These are phyloP conservation scores for Domatiomyces catenatus DNA, from an alignment of 2,329 filamentous ascomycete genomes.

Conservation along the genomic window DNA sequence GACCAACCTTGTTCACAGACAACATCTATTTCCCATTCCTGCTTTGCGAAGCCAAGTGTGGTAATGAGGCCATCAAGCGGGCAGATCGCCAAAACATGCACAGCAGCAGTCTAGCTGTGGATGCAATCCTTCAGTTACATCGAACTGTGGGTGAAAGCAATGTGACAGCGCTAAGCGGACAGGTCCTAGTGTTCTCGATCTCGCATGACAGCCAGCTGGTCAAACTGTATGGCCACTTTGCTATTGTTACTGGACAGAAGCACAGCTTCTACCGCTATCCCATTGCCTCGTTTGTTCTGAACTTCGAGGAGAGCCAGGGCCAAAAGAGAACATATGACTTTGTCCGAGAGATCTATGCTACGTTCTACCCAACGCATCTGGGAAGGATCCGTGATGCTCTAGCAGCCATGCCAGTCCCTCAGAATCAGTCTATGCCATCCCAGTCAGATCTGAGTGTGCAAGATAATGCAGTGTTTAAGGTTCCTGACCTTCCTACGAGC, in stretches of 20 bases:
- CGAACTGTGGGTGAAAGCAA: too few species aligned
- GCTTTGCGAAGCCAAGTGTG: conserved; percentile 34
- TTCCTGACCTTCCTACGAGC: too few species aligned
- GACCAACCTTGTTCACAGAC: conserved; percentile 27
- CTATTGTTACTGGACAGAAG: too few species aligned
- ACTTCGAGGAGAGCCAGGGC: conserved; percentile 1
- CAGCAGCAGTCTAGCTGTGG: conserved; percentile 23
- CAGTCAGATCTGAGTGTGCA: too few species aligned
- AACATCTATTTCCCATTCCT: conserved; percentile 38
- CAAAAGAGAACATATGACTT: conserved; percentile 5
- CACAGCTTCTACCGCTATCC: conserved; percentile 3
- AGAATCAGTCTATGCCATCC: too few species aligned
- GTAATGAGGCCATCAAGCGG: conserved; percentile 21
- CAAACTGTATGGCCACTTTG: too few species aligned
- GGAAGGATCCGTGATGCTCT: conserved; percentile 3
- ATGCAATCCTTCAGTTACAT: too few species aligned
- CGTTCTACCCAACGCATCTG: conserved; percentile 5
- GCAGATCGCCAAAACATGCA: conserved; percentile 20
- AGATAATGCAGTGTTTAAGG: too few species aligned
- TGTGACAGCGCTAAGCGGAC: too few species aligned
- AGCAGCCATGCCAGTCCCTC: too few species aligned
- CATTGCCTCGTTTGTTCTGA: conserved; percentile 1
- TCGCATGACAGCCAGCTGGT: too few species aligned
- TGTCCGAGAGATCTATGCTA: conserved; percentile 3
- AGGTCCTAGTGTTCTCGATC: too few species aligned